These are phyloP conservation scores for Melaleuca alternifolia DNA, from an alignment of 345 rosid genomes.

Conservation along the genomic window DNA sequence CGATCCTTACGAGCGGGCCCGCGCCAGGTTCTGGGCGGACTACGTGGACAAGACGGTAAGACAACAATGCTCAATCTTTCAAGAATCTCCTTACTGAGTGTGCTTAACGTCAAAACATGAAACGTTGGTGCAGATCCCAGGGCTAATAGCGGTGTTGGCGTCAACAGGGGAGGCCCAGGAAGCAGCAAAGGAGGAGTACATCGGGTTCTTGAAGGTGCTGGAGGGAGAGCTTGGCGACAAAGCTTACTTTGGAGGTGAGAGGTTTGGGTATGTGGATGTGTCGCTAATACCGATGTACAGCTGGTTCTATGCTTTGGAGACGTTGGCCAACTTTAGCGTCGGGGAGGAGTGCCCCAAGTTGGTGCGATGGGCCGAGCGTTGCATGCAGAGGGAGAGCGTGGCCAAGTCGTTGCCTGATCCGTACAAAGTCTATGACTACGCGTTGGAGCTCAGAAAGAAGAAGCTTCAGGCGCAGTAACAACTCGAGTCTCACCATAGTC, in stretches of 20 bases:
- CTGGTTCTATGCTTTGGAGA: not conserved
- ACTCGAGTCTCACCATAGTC: not conserved
- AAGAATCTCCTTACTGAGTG: not conserved
- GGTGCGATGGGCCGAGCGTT: not conserved
- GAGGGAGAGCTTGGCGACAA: not conserved
- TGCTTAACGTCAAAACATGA: not conserved
- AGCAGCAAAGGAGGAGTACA: not conserved
- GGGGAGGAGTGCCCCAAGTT: not conserved
- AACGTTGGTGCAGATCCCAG: not conserved
- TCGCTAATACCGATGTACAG: not conserved
- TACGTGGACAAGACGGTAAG: not conserved
- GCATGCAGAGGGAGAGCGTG: not conserved
- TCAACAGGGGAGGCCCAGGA: not conserved
- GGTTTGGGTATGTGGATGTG: not conserved
- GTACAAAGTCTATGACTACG: not conserved
- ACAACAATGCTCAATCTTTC: not conserved
- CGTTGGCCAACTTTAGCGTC: fast-evolving
- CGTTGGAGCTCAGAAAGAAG: not conserved
- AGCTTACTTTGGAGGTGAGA: not conserved
- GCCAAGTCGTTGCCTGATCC: not conserved
- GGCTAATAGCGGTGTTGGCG: fast-evolving
- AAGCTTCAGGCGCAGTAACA: not conserved
- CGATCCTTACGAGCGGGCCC: no score
- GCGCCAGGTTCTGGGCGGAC: no score
- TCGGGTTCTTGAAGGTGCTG: not conserved